Evolutionary conservation across 768 basidiomycete species (phyloP).

Genomic region (Russula sp.): DNA sequence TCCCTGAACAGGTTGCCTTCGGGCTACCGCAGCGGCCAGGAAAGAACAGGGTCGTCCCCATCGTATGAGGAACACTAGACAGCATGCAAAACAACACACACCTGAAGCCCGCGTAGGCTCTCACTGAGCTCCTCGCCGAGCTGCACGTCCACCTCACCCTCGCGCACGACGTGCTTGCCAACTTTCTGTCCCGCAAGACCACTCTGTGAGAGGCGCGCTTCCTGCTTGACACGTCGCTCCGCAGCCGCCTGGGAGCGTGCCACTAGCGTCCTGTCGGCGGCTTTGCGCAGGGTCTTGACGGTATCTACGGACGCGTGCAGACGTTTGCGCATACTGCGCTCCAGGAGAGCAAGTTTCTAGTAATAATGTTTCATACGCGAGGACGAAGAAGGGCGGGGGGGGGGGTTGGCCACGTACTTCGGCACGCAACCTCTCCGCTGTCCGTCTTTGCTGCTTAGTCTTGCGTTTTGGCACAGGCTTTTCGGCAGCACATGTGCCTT

Average conservation of each 20-base stretch:
- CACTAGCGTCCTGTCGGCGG: conserved; percentile 30
- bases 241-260: conserved; percentile 34
- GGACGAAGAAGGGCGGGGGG: neutral
- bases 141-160: conserved; percentile 71
- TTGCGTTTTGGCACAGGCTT: conserved; percentile 44
- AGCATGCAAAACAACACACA: conserved; percentile 28
- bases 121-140: conserved; percentile 86
- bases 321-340: conserved; percentile 52
- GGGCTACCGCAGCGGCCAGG: conserved; percentile 42
- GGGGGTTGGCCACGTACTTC: conserved; percentile 41
- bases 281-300: conserved; percentile 45
- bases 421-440: conserved; percentile 53
- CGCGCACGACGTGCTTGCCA: conserved; percentile 73
- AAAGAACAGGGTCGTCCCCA: neutral
- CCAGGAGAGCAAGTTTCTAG: conserved; percentile 58
- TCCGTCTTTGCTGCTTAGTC: conserved; percentile 61
- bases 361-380: conserved; percentile 22
- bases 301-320: conserved; percentile 51
- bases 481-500: conserved; percentile 26
- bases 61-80: neutral
- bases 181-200: conserved; percentile 70
- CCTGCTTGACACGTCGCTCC: conserved; percentile 36
- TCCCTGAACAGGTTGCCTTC: conserved; percentile 93
- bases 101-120: conserved; percentile 77
- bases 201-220: conserved; percentile 44